phyloP scores from a whole-genome alignment of 1,284 basidiomycete species.

The Tilletiopsis washingtonensis region DNA sequence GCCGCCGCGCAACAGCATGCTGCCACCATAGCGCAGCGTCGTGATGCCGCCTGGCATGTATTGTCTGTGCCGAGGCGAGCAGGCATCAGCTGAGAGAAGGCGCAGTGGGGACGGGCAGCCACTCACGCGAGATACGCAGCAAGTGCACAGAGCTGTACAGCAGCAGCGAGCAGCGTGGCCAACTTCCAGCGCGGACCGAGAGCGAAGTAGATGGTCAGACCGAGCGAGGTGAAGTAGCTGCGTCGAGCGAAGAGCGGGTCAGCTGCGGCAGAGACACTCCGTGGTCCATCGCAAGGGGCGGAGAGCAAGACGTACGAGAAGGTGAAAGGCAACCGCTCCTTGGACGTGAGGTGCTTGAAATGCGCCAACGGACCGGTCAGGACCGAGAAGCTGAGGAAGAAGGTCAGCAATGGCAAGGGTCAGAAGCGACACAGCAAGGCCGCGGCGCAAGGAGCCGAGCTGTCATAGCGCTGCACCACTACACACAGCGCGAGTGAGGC shows the following conservation, averaged over 20 bases:
- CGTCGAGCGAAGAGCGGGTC: neutral
- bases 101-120: neutral
- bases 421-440: too few species aligned
- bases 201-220: slow-evolving; percentile 44
- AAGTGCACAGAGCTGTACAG: slow-evolving; percentile 37
- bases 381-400: slow-evolving; percentile 26
- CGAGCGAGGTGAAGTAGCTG: slow-evolving; percentile 37
- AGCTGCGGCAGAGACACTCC: neutral
- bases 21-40: slow-evolving; percentile 39
- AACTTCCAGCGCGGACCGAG: slow-evolving; percentile 38
- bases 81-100: neutral
- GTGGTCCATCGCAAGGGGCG: neutral
- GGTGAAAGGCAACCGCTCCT: slow-evolving; percentile 56
- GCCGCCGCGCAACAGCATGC: slow-evolving; percentile 36
- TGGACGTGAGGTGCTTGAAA: slow-evolving; percentile 38
- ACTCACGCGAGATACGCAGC: slow-evolving; percentile 25
- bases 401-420: neutral
- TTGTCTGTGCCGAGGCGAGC: neutral
- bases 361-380: slow-evolving; percentile 43
- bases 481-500: too few species aligned
- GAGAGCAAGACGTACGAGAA: slow-evolving; percentile 46
- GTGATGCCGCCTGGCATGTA: slow-evolving; percentile 39
- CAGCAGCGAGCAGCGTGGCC: slow-evolving; percentile 32
- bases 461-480: too few species aligned
- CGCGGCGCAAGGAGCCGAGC: too few species aligned